Conservation (phyloP, 768 basidiomycete genomes). For the Lactifluus pinguis region DNA sequence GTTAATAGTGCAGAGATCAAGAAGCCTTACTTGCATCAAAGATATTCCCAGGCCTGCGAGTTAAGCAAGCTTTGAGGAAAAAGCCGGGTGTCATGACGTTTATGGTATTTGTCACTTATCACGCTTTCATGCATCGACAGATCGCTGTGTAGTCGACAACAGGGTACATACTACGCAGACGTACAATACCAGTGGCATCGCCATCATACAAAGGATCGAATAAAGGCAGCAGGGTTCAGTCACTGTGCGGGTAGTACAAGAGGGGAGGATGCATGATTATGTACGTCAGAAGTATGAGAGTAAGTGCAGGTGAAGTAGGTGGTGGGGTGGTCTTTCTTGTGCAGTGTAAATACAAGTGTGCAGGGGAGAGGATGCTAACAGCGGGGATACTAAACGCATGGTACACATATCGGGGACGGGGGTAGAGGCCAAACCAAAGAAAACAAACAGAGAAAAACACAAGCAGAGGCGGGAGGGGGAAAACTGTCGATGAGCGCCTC, state of each 20-base stretch:
- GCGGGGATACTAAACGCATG: constrained; percentile 13
- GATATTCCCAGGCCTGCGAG: too few species aligned
- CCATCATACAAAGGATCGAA: not conserved
- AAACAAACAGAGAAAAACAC: not conserved
- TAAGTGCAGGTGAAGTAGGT: not conserved
- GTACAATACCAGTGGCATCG: constrained; percentile 7
- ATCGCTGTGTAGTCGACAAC: constrained; percentile 13
- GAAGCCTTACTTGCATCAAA: not conserved
- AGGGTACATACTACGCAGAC: constrained; percentile 11
- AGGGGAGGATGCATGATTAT: constrained; percentile 4
- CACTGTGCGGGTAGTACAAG: not conserved
- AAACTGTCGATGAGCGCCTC: not conserved
- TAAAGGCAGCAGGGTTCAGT: not conserved
- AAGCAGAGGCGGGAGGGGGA: not conserved
- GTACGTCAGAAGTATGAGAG: not conserved
- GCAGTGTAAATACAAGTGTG: not conserved
- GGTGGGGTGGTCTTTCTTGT: constrained; percentile 5
- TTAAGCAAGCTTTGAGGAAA: not conserved
- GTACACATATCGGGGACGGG: constrained; percentile 12
- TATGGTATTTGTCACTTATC: not conserved
- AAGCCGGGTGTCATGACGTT: not conserved
- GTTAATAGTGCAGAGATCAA: not conserved
- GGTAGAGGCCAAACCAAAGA: not conserved
- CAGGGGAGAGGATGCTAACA: not conserved
- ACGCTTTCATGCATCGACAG: not conserved